These are phyloP conservation scores for Leccinum barrowsii DNA, from an alignment of 768 basidiomycete species.

Conservation along the genomic window DNA sequence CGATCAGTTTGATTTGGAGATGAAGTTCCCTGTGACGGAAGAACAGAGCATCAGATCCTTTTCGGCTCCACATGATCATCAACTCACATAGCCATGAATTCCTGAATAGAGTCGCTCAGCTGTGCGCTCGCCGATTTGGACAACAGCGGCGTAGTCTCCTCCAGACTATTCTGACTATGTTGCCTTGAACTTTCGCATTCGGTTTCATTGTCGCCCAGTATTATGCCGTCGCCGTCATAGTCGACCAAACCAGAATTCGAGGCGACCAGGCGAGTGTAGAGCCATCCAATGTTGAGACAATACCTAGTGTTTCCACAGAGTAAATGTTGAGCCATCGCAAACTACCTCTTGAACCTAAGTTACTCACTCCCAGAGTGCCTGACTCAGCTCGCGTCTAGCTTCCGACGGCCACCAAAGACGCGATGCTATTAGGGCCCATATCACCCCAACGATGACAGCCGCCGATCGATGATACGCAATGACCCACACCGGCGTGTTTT, in stretches of 20 bases:
- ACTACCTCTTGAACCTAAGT: neutral
- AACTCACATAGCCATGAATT: constrained; percentile 90
- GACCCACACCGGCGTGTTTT: constrained; percentile 55
- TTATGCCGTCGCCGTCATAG: constrained; percentile 25
- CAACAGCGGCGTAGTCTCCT: constrained; percentile 31
- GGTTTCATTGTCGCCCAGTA: constrained; percentile 1
- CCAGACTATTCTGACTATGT: constrained; percentile 4
- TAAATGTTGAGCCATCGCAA: neutral
- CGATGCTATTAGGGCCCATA: constrained; percentile 88
- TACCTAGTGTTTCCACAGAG: constrained; percentile 51
- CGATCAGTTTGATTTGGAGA: constrained; percentile 85
- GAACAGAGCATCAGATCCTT: constrained; percentile 3
- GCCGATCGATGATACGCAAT: constrained; percentile 77
- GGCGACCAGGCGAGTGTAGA: constrained; percentile 88
- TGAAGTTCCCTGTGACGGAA: constrained; percentile 76
- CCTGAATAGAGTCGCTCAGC: constrained; percentile 63
- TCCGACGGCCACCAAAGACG: constrained; percentile 96
- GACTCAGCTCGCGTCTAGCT: constrained; percentile 82
- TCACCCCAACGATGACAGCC: constrained; percentile 79
- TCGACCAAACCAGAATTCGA: constrained; percentile 75
- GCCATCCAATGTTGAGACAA: constrained; percentile 89
- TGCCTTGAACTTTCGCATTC: neutral
- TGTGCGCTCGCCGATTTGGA: constrained; percentile 38
- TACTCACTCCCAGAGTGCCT: constrained; percentile 80
- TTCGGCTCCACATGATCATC: neutral